These are phyloP conservation scores for Metarhizium anisopliae DNA, from an alignment of 2,329 filamentous ascomycete species.

Conservation along the genomic window DNA sequence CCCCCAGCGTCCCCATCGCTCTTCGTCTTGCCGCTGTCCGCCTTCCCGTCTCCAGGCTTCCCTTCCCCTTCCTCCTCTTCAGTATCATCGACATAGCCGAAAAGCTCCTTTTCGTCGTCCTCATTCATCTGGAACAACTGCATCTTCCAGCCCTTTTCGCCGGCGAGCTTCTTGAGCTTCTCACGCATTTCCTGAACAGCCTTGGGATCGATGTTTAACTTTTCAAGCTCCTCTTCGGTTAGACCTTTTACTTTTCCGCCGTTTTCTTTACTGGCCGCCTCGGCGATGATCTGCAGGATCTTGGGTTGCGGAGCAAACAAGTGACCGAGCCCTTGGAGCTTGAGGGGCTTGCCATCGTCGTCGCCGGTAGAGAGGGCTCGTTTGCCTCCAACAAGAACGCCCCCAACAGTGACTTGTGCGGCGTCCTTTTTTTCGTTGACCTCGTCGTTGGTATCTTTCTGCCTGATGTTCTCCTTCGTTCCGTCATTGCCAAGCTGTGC, in stretches of 20 bases:
- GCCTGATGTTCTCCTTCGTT: constrained; percentile 6
- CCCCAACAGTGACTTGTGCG: constrained; percentile 36
- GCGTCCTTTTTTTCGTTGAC: constrained; percentile 24
- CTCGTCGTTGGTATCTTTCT: constrained; percentile 6
- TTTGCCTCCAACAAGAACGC: constrained; percentile 43
- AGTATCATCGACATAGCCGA: constrained; percentile 56
- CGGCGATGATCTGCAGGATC: constrained; percentile 32
- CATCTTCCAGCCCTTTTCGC: constrained; percentile 68
- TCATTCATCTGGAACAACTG: constrained; percentile 64
- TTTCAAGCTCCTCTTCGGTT: constrained; percentile 57
- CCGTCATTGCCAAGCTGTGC: constrained; percentile 19
- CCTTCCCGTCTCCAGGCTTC: neutral
- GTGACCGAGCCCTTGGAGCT: constrained; percentile 23
- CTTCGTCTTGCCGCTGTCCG: constrained; percentile 17
- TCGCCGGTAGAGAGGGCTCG: constrained; percentile 36
- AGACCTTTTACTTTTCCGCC: constrained; percentile 54
- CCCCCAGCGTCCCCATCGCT: constrained; percentile 5
- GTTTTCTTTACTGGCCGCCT: constrained; percentile 40
- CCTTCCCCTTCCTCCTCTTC: constrained; percentile 21
- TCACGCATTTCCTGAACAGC: constrained; percentile 61
- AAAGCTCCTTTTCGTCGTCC: constrained; percentile 49
- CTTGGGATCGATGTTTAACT: constrained; percentile 56
- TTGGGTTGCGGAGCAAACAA: constrained; percentile 18
- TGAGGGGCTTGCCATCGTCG: constrained; percentile 38
- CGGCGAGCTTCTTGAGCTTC: constrained; percentile 59